A percentile compares a stretch with the other conserved stretches of the same genome.
Evolutionary conservation across 169 alveolate genomes (phyloP).

Genomic region (Eimeria maxima): DNA sequence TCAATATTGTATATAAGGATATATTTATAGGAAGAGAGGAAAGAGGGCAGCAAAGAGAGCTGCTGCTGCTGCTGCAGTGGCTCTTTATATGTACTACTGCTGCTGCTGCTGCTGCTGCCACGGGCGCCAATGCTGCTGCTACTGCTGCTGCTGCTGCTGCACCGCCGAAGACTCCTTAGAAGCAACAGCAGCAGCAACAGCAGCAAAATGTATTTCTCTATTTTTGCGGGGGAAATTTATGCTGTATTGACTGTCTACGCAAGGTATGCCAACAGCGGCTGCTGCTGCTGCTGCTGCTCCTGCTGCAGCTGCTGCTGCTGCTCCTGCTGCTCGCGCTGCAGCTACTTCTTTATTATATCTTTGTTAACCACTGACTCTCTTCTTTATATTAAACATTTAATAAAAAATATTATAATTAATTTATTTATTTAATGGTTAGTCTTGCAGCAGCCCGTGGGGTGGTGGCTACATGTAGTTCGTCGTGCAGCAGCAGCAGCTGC

Average conservation of each 20-base stretch:
- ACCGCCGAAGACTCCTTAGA: not conserved
- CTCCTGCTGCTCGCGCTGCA: constrained; percentile 29
- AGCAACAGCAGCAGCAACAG: not conserved
- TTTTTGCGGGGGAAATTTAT: not conserved
- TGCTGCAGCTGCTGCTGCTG: not conserved
- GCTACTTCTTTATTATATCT: not conserved
- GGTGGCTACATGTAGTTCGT: too few relatives aligned
- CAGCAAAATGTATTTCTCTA: not conserved
- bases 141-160: constrained; percentile 12
- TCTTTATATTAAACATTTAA: not conserved
- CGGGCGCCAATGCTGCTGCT: not conserved
- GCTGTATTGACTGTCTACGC: not conserved
- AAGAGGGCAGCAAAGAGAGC: too few relatives aligned
- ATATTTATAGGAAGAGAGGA: not conserved
- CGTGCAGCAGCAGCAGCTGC: too few relatives aligned
- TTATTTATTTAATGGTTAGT: not conserved
- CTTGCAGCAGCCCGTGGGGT: not conserved
- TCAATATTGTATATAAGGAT: not conserved
- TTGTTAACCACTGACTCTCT: not conserved
- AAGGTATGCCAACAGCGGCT: constrained; percentile 8
- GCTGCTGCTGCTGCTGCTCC: not conserved
- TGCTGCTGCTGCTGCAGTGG: too few relatives aligned
- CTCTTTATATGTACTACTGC: not conserved
- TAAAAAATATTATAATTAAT: too few relatives aligned
- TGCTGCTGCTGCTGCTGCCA: too few relatives aligned